phyloP scores from a whole-genome alignment of 192 early-diverging fungal genomes.

The Thoreauomyces humboldtii region DNA sequence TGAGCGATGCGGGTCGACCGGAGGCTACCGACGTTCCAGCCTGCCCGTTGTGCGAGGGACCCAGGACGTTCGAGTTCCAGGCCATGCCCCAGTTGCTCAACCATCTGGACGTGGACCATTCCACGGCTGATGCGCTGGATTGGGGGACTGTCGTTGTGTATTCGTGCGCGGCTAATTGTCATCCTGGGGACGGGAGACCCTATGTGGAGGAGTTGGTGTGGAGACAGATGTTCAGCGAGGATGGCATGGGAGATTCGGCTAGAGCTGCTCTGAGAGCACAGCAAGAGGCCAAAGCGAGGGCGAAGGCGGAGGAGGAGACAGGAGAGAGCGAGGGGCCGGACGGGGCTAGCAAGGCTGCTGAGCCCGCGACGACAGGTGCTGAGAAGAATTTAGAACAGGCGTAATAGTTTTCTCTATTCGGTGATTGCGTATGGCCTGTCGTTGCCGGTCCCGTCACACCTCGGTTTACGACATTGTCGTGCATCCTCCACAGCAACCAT shows the following conservation, averaged over 20 bases:
- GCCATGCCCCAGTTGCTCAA: conserved; percentile 88
- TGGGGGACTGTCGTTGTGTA: conserved; percentile 90
- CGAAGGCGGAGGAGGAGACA: too few species aligned
- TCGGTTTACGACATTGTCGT: too few species aligned
- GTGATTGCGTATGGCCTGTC: too few species aligned
- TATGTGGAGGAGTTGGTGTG: conserved; percentile 70
- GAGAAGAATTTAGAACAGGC: too few species aligned
- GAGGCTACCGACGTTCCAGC: conserved; percentile 48
- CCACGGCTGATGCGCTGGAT: conserved; percentile 69
- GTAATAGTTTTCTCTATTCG: too few species aligned
- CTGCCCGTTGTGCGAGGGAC: conserved; percentile 71
- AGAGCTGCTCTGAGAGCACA: conserved; percentile 19
- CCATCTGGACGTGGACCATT: conserved; percentile 71
- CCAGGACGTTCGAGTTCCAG: conserved; percentile 90
- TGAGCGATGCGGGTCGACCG: conserved; percentile 69
- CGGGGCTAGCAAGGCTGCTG: too few species aligned
- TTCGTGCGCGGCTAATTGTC: conserved; percentile 82
- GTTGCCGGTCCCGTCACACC: too few species aligned
- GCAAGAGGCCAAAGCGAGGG: conserved; percentile 7
- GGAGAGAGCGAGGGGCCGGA: too few species aligned
- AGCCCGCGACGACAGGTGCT: too few species aligned
- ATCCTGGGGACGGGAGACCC: conserved; percentile 31
- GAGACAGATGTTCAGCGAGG: conserved; percentile 79
- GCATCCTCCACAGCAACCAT: too few species aligned
- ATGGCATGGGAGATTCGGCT: conserved; percentile 64